phyloP scores from a whole-genome alignment of 83 land plant genomes.

The Diphasiastrum complanatum region DNA sequence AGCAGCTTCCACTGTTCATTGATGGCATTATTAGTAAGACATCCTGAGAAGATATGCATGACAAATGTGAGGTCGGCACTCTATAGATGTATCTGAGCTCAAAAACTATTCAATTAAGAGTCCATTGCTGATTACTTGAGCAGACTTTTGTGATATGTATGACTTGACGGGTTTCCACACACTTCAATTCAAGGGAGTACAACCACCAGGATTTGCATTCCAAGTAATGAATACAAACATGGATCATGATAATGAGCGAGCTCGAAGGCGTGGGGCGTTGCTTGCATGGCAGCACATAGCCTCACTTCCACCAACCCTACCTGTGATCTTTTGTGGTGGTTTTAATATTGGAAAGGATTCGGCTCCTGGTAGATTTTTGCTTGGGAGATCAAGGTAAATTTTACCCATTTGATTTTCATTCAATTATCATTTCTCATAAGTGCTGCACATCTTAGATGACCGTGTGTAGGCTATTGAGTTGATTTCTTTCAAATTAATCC shows the following conservation, averaged over 20 bases:
- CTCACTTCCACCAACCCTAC: conserved; percentile 76
- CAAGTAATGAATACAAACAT: conserved; percentile 84
- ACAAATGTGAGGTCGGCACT: no score
- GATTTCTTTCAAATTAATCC: background rate
- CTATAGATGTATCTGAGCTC: background rate
- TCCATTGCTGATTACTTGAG: no score
- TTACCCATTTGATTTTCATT: conserved; percentile 1
- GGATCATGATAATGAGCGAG: conserved; percentile 69
- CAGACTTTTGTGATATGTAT: no score
- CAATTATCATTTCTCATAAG: background rate
- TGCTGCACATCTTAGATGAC: background rate
- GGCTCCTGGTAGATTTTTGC: conserved; percentile 76
- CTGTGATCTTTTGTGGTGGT: conserved; percentile 87
- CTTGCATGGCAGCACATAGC: conserved; percentile 95
- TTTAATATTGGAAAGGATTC: conserved; percentile 82
- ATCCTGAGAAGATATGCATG: no score
- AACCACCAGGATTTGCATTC: conserved; percentile 80
- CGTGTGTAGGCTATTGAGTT: background rate
- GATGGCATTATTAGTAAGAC: no score
- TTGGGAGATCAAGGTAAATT: conserved; percentile 77
- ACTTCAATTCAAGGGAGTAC: conserved; percentile 82
- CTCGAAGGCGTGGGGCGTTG: conserved; percentile 80
- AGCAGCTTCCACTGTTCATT: no score
- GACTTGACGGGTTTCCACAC: no score
- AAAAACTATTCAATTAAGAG: conserved; percentile 5